phyloP scores from a whole-genome alignment of 148 eudicot species.

The Drosera capensis region DNA sequence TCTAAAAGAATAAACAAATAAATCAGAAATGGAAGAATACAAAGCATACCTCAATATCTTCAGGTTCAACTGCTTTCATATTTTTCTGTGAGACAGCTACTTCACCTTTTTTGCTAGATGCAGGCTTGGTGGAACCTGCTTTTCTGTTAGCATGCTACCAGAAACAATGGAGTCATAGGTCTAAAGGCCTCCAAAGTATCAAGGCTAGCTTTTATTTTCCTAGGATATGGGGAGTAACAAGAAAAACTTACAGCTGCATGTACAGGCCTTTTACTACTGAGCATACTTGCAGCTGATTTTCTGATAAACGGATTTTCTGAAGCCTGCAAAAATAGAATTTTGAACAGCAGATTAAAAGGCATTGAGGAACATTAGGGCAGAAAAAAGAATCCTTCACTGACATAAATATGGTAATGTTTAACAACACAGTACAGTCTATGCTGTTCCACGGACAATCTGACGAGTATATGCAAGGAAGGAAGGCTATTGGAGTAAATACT shows the following conservation, averaged over 20 bases:
- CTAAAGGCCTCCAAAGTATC: too few species aligned
- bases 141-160: conserved; percentile 61
- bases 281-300: conserved; percentile 94
- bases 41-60: conserved; percentile 79
- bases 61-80: conserved; percentile 49
- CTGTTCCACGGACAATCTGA: too few species aligned
- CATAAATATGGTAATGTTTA: too few species aligned
- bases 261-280: conserved; percentile 82
- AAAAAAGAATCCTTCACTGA: too few species aligned
- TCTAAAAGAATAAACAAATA: conserved; percentile 1
- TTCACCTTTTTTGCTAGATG: conserved; percentile 54
- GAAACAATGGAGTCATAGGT: conserved; percentile 3
- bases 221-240: not conserved
- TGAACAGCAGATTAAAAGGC: not conserved
- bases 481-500: too few species aligned
- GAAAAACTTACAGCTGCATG: conserved; percentile 47
- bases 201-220: too few species aligned
- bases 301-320: conserved; percentile 44
- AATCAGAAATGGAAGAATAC: not conserved
- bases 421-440: too few species aligned
- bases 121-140: conserved; percentile 47
- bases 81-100: conserved; percentile 42
- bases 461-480: too few species aligned
- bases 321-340: conserved; percentile 29
- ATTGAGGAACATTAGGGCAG: not conserved